Base-by-base conservation (phyloP, 164 flowering plant species). In the Platanus orientalis region DNA sequence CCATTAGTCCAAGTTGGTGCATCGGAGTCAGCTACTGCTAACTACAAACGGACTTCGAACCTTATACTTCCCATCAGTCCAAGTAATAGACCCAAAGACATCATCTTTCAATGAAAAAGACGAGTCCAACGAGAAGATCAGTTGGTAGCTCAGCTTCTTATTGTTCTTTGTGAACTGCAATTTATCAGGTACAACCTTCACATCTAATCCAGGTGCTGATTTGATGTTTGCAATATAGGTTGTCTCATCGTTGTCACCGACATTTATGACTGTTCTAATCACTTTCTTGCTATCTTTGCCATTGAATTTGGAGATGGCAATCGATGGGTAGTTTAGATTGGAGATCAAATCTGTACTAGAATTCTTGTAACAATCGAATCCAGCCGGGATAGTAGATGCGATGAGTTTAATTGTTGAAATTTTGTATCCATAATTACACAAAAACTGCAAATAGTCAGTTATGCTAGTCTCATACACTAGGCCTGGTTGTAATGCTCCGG, bases 301-400 rank as follows among this genome's bases (percentile, higher is more conserved):
- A 9, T 57, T 62, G 60, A 82, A 64, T 3, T 69, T 72, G 60
- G 82, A 74, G 30, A 92, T 63, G 16, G 88, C 83, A 45, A 89
- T 87, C 7, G 96, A 85, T 24, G 97, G 96, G 59, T 89, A 92
- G 71, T 92, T 89, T 69, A 92, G 81, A 55, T 83, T 61, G 28
- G 93, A 87, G 23, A 87, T 73, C 29, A 68, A 27, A 47, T 81
- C 88, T 12, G 27, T 10, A 53, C 57, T 76, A 1, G 89, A 74
- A 29, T 74, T 69, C 34, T 61, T 61, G 0, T 92, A 86, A 70
- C 96, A 89, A 0, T 73, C 30, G 61, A 87, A 89, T 4, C 62
- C 73, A 0, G 57, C 47, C 0, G 88, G 85, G 14, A 83, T 7
- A 17, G 34, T 25, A 13, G 65, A 50, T 13, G 81, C 4, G 13